Evolutionary conservation across 768 basidiomycete genomes (phyloP), one percentile per base, ranked within the genome.

Genomic region (Leccinum boreale): DNA sequence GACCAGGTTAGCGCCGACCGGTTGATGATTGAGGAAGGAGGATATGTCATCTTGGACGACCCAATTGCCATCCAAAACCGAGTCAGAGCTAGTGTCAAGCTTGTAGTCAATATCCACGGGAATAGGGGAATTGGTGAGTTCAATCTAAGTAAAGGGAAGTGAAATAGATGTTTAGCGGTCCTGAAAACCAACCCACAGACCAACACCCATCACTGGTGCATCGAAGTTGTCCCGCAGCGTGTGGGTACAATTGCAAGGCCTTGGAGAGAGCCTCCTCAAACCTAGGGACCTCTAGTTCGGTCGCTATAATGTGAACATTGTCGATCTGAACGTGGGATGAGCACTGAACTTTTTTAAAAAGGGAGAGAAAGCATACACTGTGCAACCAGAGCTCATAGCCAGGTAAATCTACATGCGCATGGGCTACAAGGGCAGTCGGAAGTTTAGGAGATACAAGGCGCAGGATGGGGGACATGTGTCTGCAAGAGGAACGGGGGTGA

Each of bases 21-120:
- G 62, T 17, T 58, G 57, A 31, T 61, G 58, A 23, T 50, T 68
- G 2, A 70, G 50, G 39, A 69, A 51, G 5, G 52, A 21, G 5
- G 62, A 60, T 42, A 69, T n/a, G 45, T 69, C 48, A 28, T 66
- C 58, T 58, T 69, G 69, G 42, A 70, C 15, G 23, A 70, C 67
- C 69, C 67, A 69, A n/a, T 70, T 64, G 1, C 64, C 64, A 28
- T 53, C 21, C 23, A 70, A 46, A 15, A 64, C 21, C 11, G 67
- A 58, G 9, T 58, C 48, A 4, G 56, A 55, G 10, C 11, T 51
- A 8, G 46, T 52, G 35, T 59, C 44, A 1, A 35, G 33, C 36
- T 42, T 60, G 36, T 68, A 56, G 31, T 23, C 39, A n/a, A 39
- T 39, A 39, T n/a, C 39, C n/a, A 39, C 9, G n/a, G 39, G 39